Evolutionary conservation across 768 basidiomycete species (phyloP).

Genomic region (Trametes cubensis): DNA sequence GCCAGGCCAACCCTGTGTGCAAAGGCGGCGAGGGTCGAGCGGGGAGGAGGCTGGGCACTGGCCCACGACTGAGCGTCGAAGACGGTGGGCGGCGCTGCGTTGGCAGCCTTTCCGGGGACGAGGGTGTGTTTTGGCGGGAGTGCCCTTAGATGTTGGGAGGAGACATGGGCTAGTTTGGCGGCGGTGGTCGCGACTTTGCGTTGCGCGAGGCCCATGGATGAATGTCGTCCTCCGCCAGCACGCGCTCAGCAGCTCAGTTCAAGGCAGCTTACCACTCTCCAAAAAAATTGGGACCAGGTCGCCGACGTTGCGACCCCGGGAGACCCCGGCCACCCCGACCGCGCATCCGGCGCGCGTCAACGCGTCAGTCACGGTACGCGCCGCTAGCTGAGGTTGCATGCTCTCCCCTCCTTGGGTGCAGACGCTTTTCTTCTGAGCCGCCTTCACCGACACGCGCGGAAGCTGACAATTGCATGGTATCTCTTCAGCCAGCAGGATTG

Average conservation of each 20-base stretch:
- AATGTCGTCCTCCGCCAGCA: conserved; percentile 29
- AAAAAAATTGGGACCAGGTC: conserved; percentile 22
- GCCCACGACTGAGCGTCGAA: conserved; percentile 76
- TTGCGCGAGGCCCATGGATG: conserved; percentile 60
- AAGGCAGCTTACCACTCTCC: conserved; percentile 7
- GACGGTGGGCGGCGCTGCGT: conserved; percentile 26
- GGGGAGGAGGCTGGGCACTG: conserved; percentile 68
- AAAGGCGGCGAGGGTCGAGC: conserved; percentile 73
- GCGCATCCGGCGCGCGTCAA: conserved; percentile 11
- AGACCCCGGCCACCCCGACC: conserved; percentile 17
- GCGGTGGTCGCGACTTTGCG: conserved; percentile 54
- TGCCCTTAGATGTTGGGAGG: conserved; percentile 52
- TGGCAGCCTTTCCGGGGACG: conserved; percentile 16
- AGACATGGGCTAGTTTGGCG: conserved; percentile 53
- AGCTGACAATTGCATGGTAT: no score
- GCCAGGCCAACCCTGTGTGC: conserved; percentile 75
- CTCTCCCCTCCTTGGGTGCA: no score
- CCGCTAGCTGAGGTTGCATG: neutral
- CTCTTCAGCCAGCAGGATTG: no score
- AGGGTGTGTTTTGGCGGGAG: conserved; percentile 68
- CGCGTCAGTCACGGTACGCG: neutral
- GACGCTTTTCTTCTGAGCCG: no score
- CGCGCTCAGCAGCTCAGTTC: conserved; percentile 16
- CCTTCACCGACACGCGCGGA: no score
- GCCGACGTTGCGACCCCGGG: conserved; percentile 12